A percentile compares a stretch with the other conserved stretches of the same genome.
Evolutionary conservation across 2,329 filamentous ascomycete genomes (phyloP).

Genomic region (Pseudogymnoascus pannorum): DNA sequence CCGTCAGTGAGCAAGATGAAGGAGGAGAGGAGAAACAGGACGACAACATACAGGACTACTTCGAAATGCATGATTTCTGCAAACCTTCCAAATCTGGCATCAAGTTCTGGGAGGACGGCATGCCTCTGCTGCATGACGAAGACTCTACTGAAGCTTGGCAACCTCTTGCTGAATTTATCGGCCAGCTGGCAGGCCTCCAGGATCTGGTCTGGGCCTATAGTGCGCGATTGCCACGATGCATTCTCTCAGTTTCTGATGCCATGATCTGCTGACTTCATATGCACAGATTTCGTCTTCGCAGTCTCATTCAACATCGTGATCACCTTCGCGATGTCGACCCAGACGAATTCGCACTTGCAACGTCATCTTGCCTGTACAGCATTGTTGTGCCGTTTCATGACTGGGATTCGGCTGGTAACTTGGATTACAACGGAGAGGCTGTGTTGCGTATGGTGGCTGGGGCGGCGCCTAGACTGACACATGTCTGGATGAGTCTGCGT

Average conservation of each 20-base stretch:
- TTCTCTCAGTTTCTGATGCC: neutral
- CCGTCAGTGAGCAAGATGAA: neutral
- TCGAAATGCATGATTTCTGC: neutral
- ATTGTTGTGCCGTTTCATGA: neutral
- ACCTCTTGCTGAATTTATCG: neutral
- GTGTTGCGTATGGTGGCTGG: neutral
- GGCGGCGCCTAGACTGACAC: neutral
- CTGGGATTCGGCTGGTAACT: neutral
- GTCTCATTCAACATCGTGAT: neutral
- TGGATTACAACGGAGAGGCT: neutral
- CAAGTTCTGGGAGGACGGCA: neutral
- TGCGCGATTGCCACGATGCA: neutral
- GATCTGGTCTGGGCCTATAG: neutral
- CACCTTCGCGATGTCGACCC: neutral
- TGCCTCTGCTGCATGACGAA: neutral
- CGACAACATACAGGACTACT: neutral
- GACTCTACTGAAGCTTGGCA: neutral
- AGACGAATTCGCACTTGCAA: neutral
- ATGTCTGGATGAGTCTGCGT: neutral
- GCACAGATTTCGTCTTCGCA: neutral
- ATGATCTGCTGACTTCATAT: neutral
- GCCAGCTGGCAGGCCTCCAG: neutral
- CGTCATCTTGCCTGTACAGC: neutral
- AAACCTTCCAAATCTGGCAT: neutral
- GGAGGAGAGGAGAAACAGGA: neutral